Evolutionary conservation across 371 early-diverging fungal species (phyloP).

Genomic region (Mucor indicus): DNA sequence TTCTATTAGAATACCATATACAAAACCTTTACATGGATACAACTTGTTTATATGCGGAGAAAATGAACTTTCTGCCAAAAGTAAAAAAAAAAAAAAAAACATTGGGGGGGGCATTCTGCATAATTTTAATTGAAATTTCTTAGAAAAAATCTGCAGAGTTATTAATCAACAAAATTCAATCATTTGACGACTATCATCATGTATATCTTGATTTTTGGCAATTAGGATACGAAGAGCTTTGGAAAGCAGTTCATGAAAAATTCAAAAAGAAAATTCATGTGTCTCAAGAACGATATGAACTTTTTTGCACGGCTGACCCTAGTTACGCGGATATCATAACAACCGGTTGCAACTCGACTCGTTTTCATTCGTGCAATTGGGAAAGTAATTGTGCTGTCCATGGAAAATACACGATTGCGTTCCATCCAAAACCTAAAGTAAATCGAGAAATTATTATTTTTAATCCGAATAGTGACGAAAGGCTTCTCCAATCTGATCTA

Average conservation of each 20-base stretch:
- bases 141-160: conserved; percentile 24
- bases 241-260: conserved; percentile 25
- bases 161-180: conserved; percentile 24
- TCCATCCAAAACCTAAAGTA: conserved; percentile 4
- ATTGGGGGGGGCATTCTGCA: too few relatives aligned
- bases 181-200: conserved; percentile 20
- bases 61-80: conserved; percentile 26
- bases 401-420: not conserved
- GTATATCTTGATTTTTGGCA: conserved; percentile 46
- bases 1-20: conserved; percentile 17
- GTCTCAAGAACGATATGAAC: conserved; percentile 23
- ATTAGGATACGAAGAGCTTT: conserved; percentile 46
- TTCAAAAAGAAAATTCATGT: conserved; percentile 40
- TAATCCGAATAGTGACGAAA: not conserved
- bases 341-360: conserved; percentile 6
- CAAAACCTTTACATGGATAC: conserved; percentile 44
- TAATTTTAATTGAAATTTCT: too few relatives aligned
- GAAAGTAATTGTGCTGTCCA: not conserved
- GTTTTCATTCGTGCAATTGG: conserved; percentile 26
- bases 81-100: conserved; percentile 6
- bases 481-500: conserved; percentile 12
- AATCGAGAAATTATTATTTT: not conserved
- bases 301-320: conserved; percentile 24
- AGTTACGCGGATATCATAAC: conserved; percentile 8
- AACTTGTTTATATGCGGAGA: conserved; percentile 30